A percentile compares a stretch with the other conserved stretches of the same genome.
phyloP scores from a whole-genome alignment of 176 grass and related monocot species.

The maize (Zea mays) region DNA sequence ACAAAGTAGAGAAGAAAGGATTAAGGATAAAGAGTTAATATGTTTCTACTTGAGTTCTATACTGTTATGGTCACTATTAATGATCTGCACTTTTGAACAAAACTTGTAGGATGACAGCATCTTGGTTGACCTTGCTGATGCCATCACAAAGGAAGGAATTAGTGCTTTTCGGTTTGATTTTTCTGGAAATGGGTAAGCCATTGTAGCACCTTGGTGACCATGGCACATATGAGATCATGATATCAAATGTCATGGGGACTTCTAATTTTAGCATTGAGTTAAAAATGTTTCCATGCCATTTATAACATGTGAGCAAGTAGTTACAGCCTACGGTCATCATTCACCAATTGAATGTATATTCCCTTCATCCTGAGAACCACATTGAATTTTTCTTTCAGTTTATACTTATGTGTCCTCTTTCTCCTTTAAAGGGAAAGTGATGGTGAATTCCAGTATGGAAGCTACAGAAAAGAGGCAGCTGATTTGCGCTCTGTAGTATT shows the following conservation, averaged over 20 bases:
- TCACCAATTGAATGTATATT: not conserved
- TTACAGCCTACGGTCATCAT: not conserved
- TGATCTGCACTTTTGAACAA: constrained; percentile 23
- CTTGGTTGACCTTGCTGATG: constrained; percentile 59
- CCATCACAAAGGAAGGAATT: constrained; percentile 50
- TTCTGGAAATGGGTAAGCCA: constrained; percentile 84
- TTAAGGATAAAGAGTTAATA: not conserved
- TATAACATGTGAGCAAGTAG: not conserved
- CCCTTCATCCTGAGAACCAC: not conserved
- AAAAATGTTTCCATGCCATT: not conserved
- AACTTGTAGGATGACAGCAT: constrained; percentile 74
- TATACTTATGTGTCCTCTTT: constrained; percentile 10
- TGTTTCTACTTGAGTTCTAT: not conserved
- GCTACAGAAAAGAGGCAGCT: constrained; percentile 75
- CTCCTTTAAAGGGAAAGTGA: constrained; percentile 73
- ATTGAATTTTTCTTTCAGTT: constrained; percentile 13
- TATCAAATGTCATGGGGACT: not conserved
- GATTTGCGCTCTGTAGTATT: constrained; percentile 64
- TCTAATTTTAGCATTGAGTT: not conserved
- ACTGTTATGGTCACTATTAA: not conserved
- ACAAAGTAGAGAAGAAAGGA: not conserved
- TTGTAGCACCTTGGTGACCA: constrained; percentile 1
- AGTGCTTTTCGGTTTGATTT: constrained; percentile 89
- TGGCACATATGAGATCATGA: not conserved
- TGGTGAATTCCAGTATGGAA: constrained; percentile 73